phyloP scores from a whole-genome alignment of 306 rosid genomes.

The Trichosanthes truncata region DNA sequence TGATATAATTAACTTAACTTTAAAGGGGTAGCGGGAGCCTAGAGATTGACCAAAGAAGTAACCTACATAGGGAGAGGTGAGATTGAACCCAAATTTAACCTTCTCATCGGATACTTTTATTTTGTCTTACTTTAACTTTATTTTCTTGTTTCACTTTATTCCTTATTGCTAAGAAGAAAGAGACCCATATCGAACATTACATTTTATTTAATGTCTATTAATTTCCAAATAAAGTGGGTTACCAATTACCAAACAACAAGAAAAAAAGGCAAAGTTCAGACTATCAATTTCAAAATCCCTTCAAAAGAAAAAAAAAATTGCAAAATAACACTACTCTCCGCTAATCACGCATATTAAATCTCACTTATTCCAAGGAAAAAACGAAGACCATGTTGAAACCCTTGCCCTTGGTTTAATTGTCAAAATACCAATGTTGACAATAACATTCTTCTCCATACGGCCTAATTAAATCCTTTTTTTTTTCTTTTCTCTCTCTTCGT shows the following conservation, averaged over 20 bases:
- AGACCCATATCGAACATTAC: not conserved
- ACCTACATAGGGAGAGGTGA: not conserved
- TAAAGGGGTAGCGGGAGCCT: not conserved
- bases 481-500: not conserved
- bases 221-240: not conserved
- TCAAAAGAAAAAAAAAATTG: too few relatives aligned
- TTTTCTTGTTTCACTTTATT: not conserved
- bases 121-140: not conserved
- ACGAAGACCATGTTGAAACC: not conserved
- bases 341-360: slow-evolving; percentile 1
- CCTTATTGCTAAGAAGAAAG: not conserved
- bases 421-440: not conserved
- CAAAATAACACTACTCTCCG: not conserved
- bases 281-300: not conserved
- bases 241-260: not conserved
- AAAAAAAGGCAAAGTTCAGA: not conserved
- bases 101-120: not conserved
- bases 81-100: not conserved
- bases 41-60: not conserved
- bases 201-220: not conserved
- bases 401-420: not conserved
- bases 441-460: not conserved
- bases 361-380: not conserved
- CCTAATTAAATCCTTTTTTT: not conserved
- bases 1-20: not conserved